Percentiles rank a stretch among this genome's conserved stretches.
Evolutionary conservation across 441 rosid species (phyloP).

Genomic region (Corymbia citriodora): DNA sequence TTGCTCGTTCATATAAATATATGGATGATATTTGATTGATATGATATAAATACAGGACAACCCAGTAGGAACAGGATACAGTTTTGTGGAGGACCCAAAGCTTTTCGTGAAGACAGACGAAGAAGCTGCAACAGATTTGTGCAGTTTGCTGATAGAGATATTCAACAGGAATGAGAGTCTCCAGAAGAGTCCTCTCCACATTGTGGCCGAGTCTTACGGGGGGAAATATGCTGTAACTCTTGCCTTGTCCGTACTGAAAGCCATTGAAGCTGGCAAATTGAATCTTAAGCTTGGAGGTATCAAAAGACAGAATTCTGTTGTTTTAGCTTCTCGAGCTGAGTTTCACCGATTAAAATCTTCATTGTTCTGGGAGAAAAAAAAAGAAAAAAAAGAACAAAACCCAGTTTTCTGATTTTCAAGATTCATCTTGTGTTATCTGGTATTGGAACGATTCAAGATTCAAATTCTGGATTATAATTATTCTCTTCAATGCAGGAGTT

Average conservation of each 20-base stretch:
- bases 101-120: conserved; percentile 64
- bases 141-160: conserved; percentile 39
- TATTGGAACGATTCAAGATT: background rate
- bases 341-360: background rate
- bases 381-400: background rate
- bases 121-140: conserved; percentile 71
- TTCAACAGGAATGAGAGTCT: conserved; percentile 36
- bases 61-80: conserved; percentile 94
- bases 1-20: background rate
- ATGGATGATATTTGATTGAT: background rate
- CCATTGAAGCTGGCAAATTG: conserved; percentile 53
- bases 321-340: background rate
- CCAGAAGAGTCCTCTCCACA: conserved; percentile 59
- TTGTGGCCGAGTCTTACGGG: conserved; percentile 91
- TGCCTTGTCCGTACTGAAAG: conserved; percentile 49
- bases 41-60: conserved; percentile 42
- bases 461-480: background rate
- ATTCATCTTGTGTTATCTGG: background rate
- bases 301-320: background rate
- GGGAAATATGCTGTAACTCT: conserved; percentile 80
- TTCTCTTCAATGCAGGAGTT: conserved; percentile 39
- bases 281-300: conserved; percentile 73
- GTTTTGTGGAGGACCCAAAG: conserved; percentile 59
- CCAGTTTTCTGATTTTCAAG: background rate
- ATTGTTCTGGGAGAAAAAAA: background rate